A percentile compares a stretch with the other conserved stretches of the same genome.
Evolutionary conservation across 352 stramenopile species (phyloP).

Genomic region (Phytophthora megakarya): DNA sequence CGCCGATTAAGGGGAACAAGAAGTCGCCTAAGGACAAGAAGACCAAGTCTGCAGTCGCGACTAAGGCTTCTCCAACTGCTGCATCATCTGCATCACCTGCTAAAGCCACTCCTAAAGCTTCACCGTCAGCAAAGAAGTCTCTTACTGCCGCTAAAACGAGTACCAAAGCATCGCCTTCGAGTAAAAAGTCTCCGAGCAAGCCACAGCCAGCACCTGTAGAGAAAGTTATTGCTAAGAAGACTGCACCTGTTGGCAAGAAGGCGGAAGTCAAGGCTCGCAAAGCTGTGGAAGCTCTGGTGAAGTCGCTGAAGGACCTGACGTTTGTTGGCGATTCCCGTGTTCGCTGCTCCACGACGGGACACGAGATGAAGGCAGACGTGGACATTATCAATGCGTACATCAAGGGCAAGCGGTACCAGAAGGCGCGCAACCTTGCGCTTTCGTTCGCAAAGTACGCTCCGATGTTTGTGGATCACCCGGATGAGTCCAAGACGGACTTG

Average conservation of each 20-base stretch:
- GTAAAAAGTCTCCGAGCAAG: slow-evolving; percentile 21
- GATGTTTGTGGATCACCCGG: slow-evolving; percentile 67
- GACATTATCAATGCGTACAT: slow-evolving; percentile 59
- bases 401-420: slow-evolving; percentile 63
- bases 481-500: slow-evolving; percentile 54
- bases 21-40: slow-evolving; percentile 22
- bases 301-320: slow-evolving; percentile 42
- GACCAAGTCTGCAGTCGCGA: slow-evolving; percentile 2
- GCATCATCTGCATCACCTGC: slow-evolving; percentile 10
- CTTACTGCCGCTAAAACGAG: slow-evolving; percentile 14
- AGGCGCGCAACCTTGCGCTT: slow-evolving; percentile 41
- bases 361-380: slow-evolving; percentile 71
- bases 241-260: slow-evolving; percentile 28
- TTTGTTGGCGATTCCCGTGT: slow-evolving; percentile 56
- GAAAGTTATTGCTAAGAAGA: too few species aligned
- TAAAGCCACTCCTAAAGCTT: slow-evolving; percentile 11
- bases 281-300: slow-evolving; percentile 51
- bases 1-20: background rate
- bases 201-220: too few species aligned
- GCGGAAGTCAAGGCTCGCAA: slow-evolving; percentile 21
- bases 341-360: slow-evolving; percentile 60
- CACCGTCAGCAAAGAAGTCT: slow-evolving; percentile 15
- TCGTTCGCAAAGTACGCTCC: slow-evolving; percentile 64
- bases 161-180: slow-evolving; percentile 10
- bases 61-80: slow-evolving; percentile 7